phyloP scores from a whole-genome alignment of 1,284 basidiomycete species.

The Pisolithus thermaeus region DNA sequence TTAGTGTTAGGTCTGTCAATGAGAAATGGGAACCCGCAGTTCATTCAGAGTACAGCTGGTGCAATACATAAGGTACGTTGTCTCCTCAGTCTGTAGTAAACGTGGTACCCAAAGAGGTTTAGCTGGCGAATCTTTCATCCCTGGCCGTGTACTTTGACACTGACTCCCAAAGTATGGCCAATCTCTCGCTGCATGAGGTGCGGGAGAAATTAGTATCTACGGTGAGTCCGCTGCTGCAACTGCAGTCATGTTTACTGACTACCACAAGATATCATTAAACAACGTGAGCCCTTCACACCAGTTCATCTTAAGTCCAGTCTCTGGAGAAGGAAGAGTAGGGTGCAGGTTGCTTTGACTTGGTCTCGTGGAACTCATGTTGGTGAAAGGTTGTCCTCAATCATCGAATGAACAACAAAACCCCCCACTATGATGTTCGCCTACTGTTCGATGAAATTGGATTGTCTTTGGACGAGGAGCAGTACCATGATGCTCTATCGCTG shows the following conservation, averaged over 20 bases:
- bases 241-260: constrained; percentile 4
- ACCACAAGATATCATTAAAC: constrained; percentile 58
- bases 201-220: constrained; percentile 75
- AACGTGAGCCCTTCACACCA: constrained; percentile 68
- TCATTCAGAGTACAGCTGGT: constrained; percentile 86
- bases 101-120: constrained; percentile 10
- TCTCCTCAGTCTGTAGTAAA: background rate
- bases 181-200: constrained; percentile 62
- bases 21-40: constrained; percentile 90
- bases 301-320: constrained; percentile 94
- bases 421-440: constrained; percentile 87
- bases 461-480: constrained; percentile 91
- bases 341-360: constrained; percentile 6
- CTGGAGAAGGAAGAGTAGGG: constrained; percentile 86
- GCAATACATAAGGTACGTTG: constrained; percentile 81
- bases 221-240: constrained; percentile 36
- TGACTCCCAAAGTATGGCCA: constrained; percentile 79
- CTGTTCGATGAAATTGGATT: constrained; percentile 95
- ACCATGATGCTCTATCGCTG: constrained; percentile 90
- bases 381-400: constrained; percentile 79
- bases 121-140: constrained; percentile 86
- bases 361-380: constrained; percentile 4
- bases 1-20: constrained; percentile 93
- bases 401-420: constrained; percentile 64
- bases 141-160: constrained; percentile 97